Percentiles rank a stretch among this genome's conserved stretches.
These are phyloP conservation scores for Dothideomycetidae sp. DNA, from an alignment of 2,329 filamentous ascomycete genomes.

Conservation along the genomic window DNA sequence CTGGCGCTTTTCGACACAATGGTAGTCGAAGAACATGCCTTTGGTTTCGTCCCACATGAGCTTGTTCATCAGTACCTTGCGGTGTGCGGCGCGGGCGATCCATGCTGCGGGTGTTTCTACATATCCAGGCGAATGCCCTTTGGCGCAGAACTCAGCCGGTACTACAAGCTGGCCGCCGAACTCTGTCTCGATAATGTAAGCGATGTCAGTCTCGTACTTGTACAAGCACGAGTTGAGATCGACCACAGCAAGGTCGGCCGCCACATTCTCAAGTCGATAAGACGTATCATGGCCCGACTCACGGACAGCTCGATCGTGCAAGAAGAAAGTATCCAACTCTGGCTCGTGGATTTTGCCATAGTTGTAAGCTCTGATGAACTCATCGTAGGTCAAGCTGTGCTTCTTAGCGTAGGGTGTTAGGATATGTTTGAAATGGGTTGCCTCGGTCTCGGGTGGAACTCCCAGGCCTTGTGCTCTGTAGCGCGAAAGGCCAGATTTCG, in stretches of 20 bases:
- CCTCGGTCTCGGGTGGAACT: slow-evolving; percentile 83
- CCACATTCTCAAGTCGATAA: slow-evolving; percentile 79
- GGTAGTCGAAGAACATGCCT: slow-evolving; percentile 97
- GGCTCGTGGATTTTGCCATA: slow-evolving; percentile 60
- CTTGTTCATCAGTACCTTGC: slow-evolving; percentile 78
- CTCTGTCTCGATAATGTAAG: slow-evolving; percentile 65
- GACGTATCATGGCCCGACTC: slow-evolving; percentile 96
- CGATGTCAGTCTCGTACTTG: slow-evolving; percentile 94
- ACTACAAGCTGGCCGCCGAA: slow-evolving; percentile 76
- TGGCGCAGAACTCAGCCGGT: slow-evolving; percentile 65
- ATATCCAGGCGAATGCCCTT: slow-evolving; percentile 48
- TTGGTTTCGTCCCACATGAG: slow-evolving; percentile 84
- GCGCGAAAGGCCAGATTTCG: slow-evolving; percentile 62
- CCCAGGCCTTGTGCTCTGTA: slow-evolving; percentile 74
- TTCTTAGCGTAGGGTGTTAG: slow-evolving; percentile 72
- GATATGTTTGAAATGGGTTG: slow-evolving; percentile 71
- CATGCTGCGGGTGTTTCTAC: slow-evolving; percentile 73
- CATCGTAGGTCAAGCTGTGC: slow-evolving; percentile 62
- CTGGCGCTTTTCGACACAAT: slow-evolving; percentile 68
- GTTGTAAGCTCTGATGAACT: slow-evolving; percentile 87
- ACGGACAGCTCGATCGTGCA: slow-evolving; percentile 87
- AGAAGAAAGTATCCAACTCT: slow-evolving; percentile 85
- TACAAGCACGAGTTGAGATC: slow-evolving; percentile 90
- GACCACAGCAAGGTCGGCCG: slow-evolving; percentile 79
- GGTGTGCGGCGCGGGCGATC: slow-evolving; percentile 75